Evolutionary conservation across 345 rosid species (phyloP).

Genomic region (Gossypium sturtianum): DNA sequence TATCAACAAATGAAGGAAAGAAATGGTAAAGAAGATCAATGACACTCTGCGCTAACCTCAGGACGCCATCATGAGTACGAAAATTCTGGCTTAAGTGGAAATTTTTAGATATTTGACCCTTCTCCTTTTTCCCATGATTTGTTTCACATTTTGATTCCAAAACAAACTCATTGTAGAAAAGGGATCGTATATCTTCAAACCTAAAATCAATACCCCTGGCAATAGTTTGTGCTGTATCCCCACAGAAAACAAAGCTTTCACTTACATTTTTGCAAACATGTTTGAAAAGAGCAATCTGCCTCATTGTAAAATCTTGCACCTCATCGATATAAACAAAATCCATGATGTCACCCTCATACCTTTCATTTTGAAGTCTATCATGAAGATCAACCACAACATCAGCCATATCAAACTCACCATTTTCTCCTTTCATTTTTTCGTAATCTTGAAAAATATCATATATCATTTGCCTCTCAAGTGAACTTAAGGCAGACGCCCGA

Average conservation of each 20-base stretch:
- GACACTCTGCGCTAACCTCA: conserved; percentile 48
- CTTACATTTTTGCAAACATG: conserved; percentile 31
- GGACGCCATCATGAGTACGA: conserved; percentile 46
- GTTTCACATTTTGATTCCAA: conserved; percentile 10
- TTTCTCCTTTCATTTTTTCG: conserved; percentile 37
- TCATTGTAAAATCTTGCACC: conserved; percentile 59
- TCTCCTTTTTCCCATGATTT: conserved; percentile 15
- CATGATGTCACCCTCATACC: conserved; percentile 28
- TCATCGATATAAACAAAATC: conserved; percentile 56
- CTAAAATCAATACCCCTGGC: conserved; percentile 40
- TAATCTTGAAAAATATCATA: conserved; percentile 39
- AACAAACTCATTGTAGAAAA: conserved; percentile 42
- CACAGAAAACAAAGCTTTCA: conserved; percentile 50
- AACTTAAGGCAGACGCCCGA: conserved; percentile 32
- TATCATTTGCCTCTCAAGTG: conserved; percentile 22
- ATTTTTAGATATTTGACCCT: conserved; percentile 31
- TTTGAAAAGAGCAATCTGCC: conserved; percentile 47
- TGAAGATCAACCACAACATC: conserved; percentile 59
- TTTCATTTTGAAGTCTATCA: conserved; percentile 24
- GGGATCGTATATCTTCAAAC: conserved; percentile 42
- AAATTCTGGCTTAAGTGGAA: conserved; percentile 47
- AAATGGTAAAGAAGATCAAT: conserved; percentile 39
- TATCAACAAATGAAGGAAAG: conserved; percentile 36
- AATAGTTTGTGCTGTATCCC: conserved; percentile 46
- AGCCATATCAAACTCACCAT: conserved; percentile 48